Conservation (phyloP, 345 rosid species). For the Arabidopsis suecica region DNA sequence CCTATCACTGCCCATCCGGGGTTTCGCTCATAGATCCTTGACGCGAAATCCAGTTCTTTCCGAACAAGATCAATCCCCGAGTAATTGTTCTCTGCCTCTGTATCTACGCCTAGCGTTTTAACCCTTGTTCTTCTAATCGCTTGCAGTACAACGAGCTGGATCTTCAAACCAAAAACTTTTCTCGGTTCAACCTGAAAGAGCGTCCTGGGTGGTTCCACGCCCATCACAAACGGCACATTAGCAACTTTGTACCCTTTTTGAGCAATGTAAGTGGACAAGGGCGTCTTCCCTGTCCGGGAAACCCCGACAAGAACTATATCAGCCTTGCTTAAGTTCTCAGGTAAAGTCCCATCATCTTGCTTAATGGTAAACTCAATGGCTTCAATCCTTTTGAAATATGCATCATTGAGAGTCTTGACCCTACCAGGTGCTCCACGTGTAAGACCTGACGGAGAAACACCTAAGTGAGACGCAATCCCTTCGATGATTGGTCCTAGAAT, state of each 20-base stretch:
- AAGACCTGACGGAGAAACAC: slow-evolving; percentile 85
- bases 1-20: slow-evolving; percentile 91
- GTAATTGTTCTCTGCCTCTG: slow-evolving; percentile 62
- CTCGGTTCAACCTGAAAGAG: slow-evolving; percentile 73
- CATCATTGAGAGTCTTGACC: slow-evolving; percentile 72
- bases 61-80: slow-evolving; percentile 84
- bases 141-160: slow-evolving; percentile 68
- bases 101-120: slow-evolving; percentile 66
- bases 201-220: slow-evolving; percentile 64
- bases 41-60: slow-evolving; percentile 68
- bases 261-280: slow-evolving; percentile 77
- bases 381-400: slow-evolving; percentile 72
- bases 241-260: slow-evolving; percentile 94
- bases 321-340: slow-evolving; percentile 73
- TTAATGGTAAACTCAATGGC: slow-evolving; percentile 92
- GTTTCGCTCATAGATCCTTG: slow-evolving; percentile 64
- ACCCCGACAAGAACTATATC: slow-evolving; percentile 79
- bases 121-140: slow-evolving; percentile 79
- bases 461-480: slow-evolving; percentile 73
- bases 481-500: slow-evolving; percentile 85
- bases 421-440: slow-evolving; percentile 86
- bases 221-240: slow-evolving; percentile 84
- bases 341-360: slow-evolving; percentile 88
- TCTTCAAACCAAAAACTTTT: slow-evolving; percentile 82
- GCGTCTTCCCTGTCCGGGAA: slow-evolving; percentile 91